A percentile compares a stretch with the other conserved stretches of the same genome.
These are phyloP conservation scores for Dalbergia cultrata DNA, from an alignment of 306 rosid genomes.

Conservation along the genomic window DNA sequence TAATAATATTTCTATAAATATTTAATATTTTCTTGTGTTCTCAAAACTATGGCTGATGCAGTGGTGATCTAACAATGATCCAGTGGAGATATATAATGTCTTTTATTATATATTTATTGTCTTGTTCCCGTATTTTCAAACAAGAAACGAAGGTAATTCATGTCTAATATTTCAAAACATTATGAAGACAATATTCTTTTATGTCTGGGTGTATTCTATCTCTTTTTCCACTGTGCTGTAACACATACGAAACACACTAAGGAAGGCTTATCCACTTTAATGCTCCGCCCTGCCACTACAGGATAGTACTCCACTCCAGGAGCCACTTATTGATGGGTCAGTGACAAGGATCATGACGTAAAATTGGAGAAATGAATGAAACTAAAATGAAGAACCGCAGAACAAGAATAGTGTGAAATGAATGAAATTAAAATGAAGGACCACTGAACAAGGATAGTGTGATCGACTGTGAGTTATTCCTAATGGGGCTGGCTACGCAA, in stretches of 20 bases:
- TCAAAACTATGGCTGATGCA: too few species aligned
- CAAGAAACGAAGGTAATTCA: too few species aligned
- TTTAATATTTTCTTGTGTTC: too few species aligned
- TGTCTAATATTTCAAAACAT: too few species aligned
- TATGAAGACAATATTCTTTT: too few species aligned
- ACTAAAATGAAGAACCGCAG: background rate
- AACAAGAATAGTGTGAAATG: background rate
- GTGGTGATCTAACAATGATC: too few species aligned
- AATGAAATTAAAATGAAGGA: background rate
- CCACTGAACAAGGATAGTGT: background rate
- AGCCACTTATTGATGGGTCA: constrained; percentile 8
- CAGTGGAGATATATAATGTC: too few species aligned
- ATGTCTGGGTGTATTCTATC: too few species aligned
- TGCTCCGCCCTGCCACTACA: background rate
- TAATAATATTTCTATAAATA: too few species aligned
- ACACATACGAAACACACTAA: background rate
- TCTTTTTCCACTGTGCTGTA: too few species aligned
- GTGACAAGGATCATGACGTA: background rate
- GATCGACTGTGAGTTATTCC: background rate
- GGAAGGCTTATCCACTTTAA: background rate
- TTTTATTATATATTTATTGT: too few species aligned
- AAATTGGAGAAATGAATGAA: background rate
- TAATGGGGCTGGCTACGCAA: constrained; percentile 3
- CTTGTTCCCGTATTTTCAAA: too few species aligned
- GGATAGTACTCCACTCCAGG: background rate